A percentile compares a stretch with the other conserved stretches of the same genome.
These are phyloP conservation scores for Colletotrichum sp. DNA, from an alignment of 2,329 filamentous ascomycete species.

Conservation along the genomic window DNA sequence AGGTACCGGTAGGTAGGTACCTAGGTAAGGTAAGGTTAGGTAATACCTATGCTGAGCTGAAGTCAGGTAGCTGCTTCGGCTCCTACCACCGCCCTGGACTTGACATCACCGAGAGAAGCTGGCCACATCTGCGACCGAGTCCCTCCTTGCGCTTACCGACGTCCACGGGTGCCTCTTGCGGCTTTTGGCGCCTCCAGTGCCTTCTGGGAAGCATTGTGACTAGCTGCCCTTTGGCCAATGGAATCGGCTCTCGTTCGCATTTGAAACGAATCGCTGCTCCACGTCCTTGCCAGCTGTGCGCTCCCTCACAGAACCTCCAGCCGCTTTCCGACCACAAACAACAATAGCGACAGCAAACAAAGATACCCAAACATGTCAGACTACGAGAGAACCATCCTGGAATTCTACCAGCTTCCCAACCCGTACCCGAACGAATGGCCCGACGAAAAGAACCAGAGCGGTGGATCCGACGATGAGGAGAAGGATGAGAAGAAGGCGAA, in stretches of 20 bases:
- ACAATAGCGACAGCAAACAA: not conserved
- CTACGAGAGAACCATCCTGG: conserved; percentile 77
- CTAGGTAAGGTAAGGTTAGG: not conserved
- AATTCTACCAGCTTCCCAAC: conserved; percentile 86
- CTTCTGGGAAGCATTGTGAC: not conserved
- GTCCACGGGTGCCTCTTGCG: not conserved
- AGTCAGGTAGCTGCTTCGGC: not conserved
- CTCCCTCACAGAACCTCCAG: not conserved
- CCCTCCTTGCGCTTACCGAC: not conserved
- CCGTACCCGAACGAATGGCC: conserved; percentile 88
- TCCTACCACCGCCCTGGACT: not conserved
- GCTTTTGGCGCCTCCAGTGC: not conserved
- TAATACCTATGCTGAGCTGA: not conserved
- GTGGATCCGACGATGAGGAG: conserved; percentile 66
- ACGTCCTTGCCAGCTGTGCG: not conserved
- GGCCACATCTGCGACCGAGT: not conserved
- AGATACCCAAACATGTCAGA: conserved; percentile 48
- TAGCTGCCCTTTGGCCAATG: not conserved
- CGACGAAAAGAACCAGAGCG: conserved; percentile 75
- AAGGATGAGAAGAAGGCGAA: conserved; percentile 52
- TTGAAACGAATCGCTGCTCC: not conserved
- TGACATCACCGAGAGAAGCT: not conserved
- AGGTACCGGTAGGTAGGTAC: no score
- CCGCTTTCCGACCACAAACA: not conserved
- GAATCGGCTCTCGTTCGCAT: not conserved